Evolutionary conservation across 441 rosid genomes (phyloP), one percentile per base, ranked within the genome.

Genomic region (Erodium moschatum): DNA sequence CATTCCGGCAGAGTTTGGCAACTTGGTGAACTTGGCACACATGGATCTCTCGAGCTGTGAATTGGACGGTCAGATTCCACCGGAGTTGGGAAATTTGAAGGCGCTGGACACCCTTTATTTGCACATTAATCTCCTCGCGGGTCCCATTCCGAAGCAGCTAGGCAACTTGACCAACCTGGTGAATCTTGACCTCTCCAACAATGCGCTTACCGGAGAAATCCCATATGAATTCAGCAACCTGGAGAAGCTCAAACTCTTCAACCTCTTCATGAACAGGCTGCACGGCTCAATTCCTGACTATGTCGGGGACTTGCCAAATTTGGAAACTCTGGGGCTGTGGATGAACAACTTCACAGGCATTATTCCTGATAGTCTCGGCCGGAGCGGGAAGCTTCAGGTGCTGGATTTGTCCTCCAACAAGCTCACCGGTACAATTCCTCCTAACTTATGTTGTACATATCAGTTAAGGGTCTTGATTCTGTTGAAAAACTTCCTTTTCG

Each of bases 381-480:
- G 15, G 40, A 81, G 78, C 44, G 76, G 82, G 77, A 84, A 72
- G 75, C 84, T 84, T 60, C 78, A 81, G 29, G 56, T 63, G 58
- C 77, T 84, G 11, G 87, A 84, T 68, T 73, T 84, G 67, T 84
- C 87, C 20, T 79, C 87, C 75, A 81, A 81, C 74, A 84, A 84
- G 78, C 82, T 84, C 67, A 84, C 87, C 2, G 87, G 87, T 40
- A 79, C 66, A 19, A 75, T 84, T 63, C 85, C 85, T 58, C 72
- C 54, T 9, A 70, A 68, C 42, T 63, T 84, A 68, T 81, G 85
- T 58, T 52, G 67, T n/a, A 78, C 82, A 3, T 77, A 80, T 64
- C 75, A 70, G 68, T 75, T 84, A 2, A 72, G 44, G 60, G 73
- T 64, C 13, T 38, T 84, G 11, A 76, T 84, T 50, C 77, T 81